Evolutionary conservation across 1,284 basidiomycete species (phyloP), one percentile per base, ranked within the genome.

Genomic region (Ganoderma leucocontextum): DNA sequence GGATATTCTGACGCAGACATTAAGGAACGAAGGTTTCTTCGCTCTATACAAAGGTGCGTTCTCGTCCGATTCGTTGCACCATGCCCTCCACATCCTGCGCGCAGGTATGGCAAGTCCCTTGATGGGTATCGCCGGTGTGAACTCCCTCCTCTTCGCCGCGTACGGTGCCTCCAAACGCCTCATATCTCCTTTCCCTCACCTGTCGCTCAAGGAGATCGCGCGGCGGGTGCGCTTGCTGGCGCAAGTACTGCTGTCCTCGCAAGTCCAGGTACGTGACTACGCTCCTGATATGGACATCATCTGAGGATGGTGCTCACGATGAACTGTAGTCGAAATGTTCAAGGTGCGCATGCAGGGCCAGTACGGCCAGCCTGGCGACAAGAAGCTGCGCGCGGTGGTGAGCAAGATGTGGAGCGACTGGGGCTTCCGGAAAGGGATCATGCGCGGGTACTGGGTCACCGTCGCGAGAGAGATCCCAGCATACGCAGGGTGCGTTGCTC

Each of bases 341-440:
- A 95, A 96, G 82, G 95, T 99, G 59, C 89, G 95, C n/a, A 98
- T 98, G 96, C 97, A 99, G 81, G 96, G 95, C 5, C 95, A 97
- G 77, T 96, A 95, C 74, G 94, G 93, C 22, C 86, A 84, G 2
- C 84, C 87, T 12, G 84, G 86, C 6, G 95, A 97, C 77, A 94
- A 97, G 81, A 87, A 89, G 55, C 84, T 98, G 39, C 83, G 90
- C 41, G 85, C 83, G 2, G 86, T 98, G 4, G 89, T 89, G 6
- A 83, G 81, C 22, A 94, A 97, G 74, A 95, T 97, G 89, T 97
- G 95, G 91, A 79, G 77, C 38, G 81, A 94, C 66, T 95, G 91
- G 85, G 97, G 97, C 0, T 90, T 98, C 72, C 82, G 89, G 55
- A 86, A 89, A 68, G 97, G 97, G 9, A 87, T 99, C 63, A 98